These are phyloP conservation scores for Hypoxylon sp. DNA, from an alignment of 2,329 filamentous ascomycete genomes.

Conservation along the genomic window DNA sequence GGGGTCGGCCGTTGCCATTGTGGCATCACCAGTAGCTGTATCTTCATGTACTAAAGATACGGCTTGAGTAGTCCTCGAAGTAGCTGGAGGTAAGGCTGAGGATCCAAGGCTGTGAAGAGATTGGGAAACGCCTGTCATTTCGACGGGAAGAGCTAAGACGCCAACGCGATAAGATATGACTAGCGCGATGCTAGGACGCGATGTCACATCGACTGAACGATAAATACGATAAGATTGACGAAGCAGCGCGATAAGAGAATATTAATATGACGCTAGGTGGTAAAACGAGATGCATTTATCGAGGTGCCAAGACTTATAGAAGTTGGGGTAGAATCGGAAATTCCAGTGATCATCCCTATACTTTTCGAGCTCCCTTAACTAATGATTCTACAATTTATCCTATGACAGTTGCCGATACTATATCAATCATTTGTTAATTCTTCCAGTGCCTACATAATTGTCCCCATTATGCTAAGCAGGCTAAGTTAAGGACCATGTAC, in stretches of 20 bases:
- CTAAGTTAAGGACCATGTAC: not conserved
- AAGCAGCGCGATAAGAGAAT: not conserved
- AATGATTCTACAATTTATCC: not conserved
- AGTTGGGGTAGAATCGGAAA: not conserved
- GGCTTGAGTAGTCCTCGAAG: not conserved
- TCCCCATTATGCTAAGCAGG: not conserved
- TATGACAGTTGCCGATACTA: not conserved
- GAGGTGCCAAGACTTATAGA: not conserved
- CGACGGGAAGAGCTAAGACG: not conserved
- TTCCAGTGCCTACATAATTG: not conserved
- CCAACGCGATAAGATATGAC: conserved; percentile 3
- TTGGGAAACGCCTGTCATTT: not conserved
- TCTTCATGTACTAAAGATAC: not conserved
- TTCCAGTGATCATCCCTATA: not conserved
- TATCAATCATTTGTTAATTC: not conserved
- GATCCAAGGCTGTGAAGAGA: conserved; percentile 17
- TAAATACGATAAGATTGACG: not conserved
- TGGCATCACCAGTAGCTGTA: conserved; percentile 28
- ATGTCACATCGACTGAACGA: not conserved
- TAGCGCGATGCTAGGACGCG: not conserved
- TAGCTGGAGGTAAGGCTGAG: conserved; percentile 10
- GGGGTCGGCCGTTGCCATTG: conserved; percentile 78
- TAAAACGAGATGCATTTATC: not conserved
- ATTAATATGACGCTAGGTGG: not conserved
- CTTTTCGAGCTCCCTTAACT: not conserved